Evolutionary conservation across 352 stramenopile genomes (phyloP), one percentile per base, ranked within the genome.

Genomic region (Phytopythium helicoides): DNA sequence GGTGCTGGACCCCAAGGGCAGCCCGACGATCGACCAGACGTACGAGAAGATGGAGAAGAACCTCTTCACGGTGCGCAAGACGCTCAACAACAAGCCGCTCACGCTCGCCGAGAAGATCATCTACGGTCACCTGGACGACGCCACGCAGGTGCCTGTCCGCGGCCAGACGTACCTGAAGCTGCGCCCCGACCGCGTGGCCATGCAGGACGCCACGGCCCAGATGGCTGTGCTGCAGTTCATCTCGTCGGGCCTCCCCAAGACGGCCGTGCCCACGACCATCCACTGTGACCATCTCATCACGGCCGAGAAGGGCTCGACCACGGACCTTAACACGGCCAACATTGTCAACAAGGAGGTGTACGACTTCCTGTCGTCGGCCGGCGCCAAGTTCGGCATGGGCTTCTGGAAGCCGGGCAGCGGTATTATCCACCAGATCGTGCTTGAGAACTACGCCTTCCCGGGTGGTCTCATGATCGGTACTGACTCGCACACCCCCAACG

Each of bases 151-250:
- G 44, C 75, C 89, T 11, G 86, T 92, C 46, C 83, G 88, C 37
- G 91, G 91, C 25, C 79, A 97, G 72, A 97, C 91, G 23, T 97
- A 97, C 74, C 71, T 97, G 33, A 97, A 97, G 82, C 76, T 97
- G 44, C 81, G 87, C 55, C 91, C 91, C 23, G 91, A 97, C 72
- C 86, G 91, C 60, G 89, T 97, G 28, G 91, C 91, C 58, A 97
- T 97, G 91, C 91, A 97, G 76, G 91, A 97, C 58, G 91, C 91
- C 23, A 97, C 91, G 44, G 91, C 91, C 21, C 91, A 97, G 73
- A 97, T 97, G 91, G 91, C 91, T 4, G 88, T 97, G 74, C 81
- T 97, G 52, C 91, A 97, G 78, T 97, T 97, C 78, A 97, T 97
- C 71, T 96, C 87, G 67, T 97, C 89, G 51, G 91, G 89, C 46